Evolutionary conservation across 768 basidiomycete species (phyloP), one percentile per base, ranked within the genome.

Genomic region (Trametes punicea): DNA sequence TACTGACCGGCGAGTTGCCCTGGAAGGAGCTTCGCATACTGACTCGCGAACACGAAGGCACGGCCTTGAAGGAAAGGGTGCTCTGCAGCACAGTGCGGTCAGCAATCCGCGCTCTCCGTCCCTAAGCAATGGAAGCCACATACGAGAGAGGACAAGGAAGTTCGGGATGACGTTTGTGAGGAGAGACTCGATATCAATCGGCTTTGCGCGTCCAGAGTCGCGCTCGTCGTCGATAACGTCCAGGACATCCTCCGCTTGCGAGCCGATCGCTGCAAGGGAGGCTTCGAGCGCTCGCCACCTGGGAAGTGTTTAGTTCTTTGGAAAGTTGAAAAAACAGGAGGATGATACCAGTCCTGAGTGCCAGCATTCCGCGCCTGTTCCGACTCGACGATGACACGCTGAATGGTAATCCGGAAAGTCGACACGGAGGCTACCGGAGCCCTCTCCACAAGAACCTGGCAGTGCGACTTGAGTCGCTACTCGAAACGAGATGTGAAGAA

Each of bases 261-360:
- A 88, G 20, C 93, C 93, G 25, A 95, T 72, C 2, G 85, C 82
- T 6, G 91, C 90, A 4, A 98, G 77, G 6, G 81, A 81, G 2
- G 92, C 87, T 74, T 99, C 96, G 48, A 98, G 77, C 11, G 86
- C 82, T 65, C 90, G 85, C 97, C 97, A 99, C 93, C 92, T 93
- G 46, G 11, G 16, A 16, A 5, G 58, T 48, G 29, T 51, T 52
- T 42, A 54, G 47, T 46, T 58, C 33, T 65, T 13, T 26, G 25
- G 30, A 44, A 2, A 30, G 34, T 53, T 29, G 15, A 16, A 30
- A 18, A 39, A 50, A 8, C n/a, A n/a, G n/a, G n/a, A 15, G 31
- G 46, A 25, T 71, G 78, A 62, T 61, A 82, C 93, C 93, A 95
- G 55, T 85, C 82, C 8, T 70, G 65, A 26, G 77, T 71, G 2